Percentiles rank a stretch among this genome's conserved stretches.
phyloP scores from a whole-genome alignment of 345 rosid genomes.

The Gossypium longicalyx region DNA sequence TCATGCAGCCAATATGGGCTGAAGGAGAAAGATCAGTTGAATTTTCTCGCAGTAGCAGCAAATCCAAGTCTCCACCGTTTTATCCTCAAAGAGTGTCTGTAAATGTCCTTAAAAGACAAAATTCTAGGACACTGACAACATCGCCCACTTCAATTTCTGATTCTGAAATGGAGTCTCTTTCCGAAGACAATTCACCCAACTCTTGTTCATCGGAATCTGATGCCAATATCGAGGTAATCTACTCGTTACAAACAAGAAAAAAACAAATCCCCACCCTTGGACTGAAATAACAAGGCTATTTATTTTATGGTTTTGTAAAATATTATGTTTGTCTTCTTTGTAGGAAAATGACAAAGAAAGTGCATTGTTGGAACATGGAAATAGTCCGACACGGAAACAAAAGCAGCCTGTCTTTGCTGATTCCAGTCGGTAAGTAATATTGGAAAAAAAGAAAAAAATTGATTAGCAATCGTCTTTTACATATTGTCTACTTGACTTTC shows the following conservation, averaged over 20 bases:
- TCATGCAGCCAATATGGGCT: slow-evolving; percentile 52
- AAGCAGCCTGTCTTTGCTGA: slow-evolving; percentile 33
- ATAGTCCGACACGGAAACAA: slow-evolving; percentile 25
- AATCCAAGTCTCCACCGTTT: slow-evolving; percentile 26
- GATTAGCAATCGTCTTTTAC: slow-evolving; percentile 8
- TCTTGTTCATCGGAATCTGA: slow-evolving; percentile 38
- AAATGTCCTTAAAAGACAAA: slow-evolving; percentile 3
- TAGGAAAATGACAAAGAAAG: slow-evolving; percentile 38
- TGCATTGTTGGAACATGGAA: slow-evolving; percentile 31
- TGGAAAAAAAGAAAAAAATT: slow-evolving; percentile 11
- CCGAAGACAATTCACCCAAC: slow-evolving; percentile 22
- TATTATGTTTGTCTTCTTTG: slow-evolving; percentile 24
- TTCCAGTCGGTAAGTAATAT: slow-evolving; percentile 35
- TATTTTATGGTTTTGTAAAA: slow-evolving; percentile 13
- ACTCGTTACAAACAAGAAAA: slow-evolving; percentile 26
- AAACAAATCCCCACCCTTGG: slow-evolving; percentile 1
- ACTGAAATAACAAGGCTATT: slow-evolving; percentile 32
- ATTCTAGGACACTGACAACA: slow-evolving; percentile 10
- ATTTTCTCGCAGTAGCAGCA: slow-evolving; percentile 22
- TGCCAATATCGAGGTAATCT: slow-evolving; percentile 38
- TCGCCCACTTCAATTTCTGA: slow-evolving; percentile 21
- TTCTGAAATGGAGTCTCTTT: slow-evolving; percentile 31
- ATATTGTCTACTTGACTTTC: slow-evolving; percentile 17
- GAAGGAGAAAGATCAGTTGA: slow-evolving; percentile 42
- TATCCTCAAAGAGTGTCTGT: slow-evolving; percentile 48